Evolutionary conservation across 1,284 basidiomycete species (phyloP).

Genomic region (Ceratobasidium papillatum): DNA sequence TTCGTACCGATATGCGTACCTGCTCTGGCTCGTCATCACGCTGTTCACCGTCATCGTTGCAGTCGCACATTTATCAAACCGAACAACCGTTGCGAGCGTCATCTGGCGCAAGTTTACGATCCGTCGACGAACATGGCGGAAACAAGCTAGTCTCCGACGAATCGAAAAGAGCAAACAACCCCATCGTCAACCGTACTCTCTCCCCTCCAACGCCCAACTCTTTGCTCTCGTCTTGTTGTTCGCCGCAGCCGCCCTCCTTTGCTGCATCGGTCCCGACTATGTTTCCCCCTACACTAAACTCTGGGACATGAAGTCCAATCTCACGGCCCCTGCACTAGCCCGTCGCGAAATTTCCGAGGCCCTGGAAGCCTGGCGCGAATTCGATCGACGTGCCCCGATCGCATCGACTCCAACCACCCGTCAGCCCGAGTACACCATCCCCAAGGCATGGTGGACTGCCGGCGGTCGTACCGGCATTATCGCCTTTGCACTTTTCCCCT

Average conservation of each 20-base stretch:
- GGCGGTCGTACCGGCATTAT: constrained; percentile 79
- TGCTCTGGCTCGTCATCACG: constrained; percentile 57
- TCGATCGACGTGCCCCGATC: constrained; percentile 44
- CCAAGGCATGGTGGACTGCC: constrained; percentile 80
- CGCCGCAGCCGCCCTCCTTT: constrained; percentile 58
- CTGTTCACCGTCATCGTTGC: constrained; percentile 47
- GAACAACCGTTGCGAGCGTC: constrained; percentile 40
- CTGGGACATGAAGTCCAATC: constrained; percentile 54
- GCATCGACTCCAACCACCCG: constrained; percentile 46
- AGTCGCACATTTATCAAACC: constrained; percentile 48
- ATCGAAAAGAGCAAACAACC: constrained; percentile 45
- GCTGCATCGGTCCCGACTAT: constrained; percentile 77
- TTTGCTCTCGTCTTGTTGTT: constrained; percentile 59
- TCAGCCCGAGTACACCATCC: constrained; percentile 66
- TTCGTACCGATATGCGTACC: constrained; percentile 64
- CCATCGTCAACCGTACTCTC: constrained; percentile 59
- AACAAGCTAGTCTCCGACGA: constrained; percentile 41
- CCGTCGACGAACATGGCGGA: constrained; percentile 42
- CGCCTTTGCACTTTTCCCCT: constrained; percentile 79
- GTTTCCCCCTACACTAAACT: constrained; percentile 64
- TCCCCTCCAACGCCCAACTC: constrained; percentile 71
- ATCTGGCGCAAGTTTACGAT: constrained; percentile 42
- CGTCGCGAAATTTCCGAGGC: constrained; percentile 2
- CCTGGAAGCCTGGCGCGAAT: constrained; percentile 9
- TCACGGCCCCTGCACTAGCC: constrained; percentile 35